Percentiles rank a stretch among this genome's conserved stretches.
These are phyloP conservation scores for Flaveria robusta DNA, from an alignment of 129 eudicot species.

Conservation along the genomic window DNA sequence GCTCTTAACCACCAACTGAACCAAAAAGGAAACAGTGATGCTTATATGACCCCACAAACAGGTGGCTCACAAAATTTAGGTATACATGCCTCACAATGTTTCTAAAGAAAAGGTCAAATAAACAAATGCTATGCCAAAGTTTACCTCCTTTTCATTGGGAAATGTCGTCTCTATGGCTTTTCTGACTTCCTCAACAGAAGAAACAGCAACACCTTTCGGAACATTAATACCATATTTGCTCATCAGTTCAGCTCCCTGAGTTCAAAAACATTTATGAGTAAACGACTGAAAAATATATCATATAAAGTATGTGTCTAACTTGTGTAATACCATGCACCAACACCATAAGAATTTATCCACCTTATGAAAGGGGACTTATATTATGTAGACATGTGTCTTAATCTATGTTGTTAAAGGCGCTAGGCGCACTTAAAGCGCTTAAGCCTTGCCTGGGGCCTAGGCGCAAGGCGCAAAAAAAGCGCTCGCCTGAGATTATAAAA, in stretches of 20 bases:
- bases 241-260: constrained; percentile 95
- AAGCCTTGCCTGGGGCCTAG: no score
- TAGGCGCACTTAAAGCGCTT: no score
- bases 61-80: neutral
- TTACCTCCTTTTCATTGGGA: constrained; percentile 83
- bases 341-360: neutral
- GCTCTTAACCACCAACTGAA: constrained; percentile 86
- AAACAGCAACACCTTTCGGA: constrained; percentile 85
- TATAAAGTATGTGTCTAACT: neutral
- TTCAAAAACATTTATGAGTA: constrained; percentile 17
- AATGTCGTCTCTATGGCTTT: constrained; percentile 57
- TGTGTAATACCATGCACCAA: constrained; percentile 1
- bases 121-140: constrained; percentile 10
- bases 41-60: constrained; percentile 23
- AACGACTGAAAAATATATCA: neutral
- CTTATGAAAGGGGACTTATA: neutral
- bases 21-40: constrained; percentile 14
- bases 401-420: no score
- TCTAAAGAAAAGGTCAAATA: constrained; percentile 9
- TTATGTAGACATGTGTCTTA: neutral
- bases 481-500: no score
- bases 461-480: no score
- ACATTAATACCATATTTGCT: constrained; percentile 81
- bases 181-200: constrained; percentile 69
- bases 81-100: constrained; percentile 1